These are phyloP conservation scores for Astragalus glycyphyllos DNA, from an alignment of 306 rosid species.

Conservation along the genomic window DNA sequence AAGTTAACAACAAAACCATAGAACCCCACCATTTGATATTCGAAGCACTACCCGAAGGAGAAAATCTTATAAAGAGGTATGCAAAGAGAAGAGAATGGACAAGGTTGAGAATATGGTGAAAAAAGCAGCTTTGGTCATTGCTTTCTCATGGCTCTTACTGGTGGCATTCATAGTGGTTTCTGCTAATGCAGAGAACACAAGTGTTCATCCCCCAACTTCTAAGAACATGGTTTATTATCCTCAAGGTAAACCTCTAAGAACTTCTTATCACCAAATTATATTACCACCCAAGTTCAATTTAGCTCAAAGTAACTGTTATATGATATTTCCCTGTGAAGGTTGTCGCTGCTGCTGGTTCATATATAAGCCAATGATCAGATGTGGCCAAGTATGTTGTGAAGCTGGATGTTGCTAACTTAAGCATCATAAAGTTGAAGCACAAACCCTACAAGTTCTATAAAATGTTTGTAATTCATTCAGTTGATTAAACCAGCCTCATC, in stretches of 20 bases:
- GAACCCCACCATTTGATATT: background rate
- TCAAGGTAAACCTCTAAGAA: conserved; percentile 32
- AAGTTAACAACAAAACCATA: conserved; percentile 18
- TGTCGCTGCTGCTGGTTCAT: conserved; percentile 46
- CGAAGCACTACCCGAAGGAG: background rate
- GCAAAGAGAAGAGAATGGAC: conserved; percentile 20
- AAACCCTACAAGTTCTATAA: conserved; percentile 17
- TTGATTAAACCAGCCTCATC: conserved; percentile 3
- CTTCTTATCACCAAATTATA: conserved; percentile 2
- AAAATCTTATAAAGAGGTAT: conserved; percentile 30
- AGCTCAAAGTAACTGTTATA: conserved; percentile 2
- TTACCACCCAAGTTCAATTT: background rate
- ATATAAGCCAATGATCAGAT: conserved; percentile 35
- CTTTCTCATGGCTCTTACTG: conserved; percentile 39
- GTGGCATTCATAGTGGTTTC: conserved; percentile 36
- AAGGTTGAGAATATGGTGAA: conserved; percentile 38
- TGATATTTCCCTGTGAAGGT: conserved; percentile 32
- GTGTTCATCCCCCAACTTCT: conserved; percentile 13
- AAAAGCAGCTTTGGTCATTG: conserved; percentile 32
- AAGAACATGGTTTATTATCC: conserved; percentile 46
- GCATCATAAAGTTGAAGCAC: conserved; percentile 14
- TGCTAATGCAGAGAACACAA: conserved; percentile 30
- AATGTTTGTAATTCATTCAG: conserved; percentile 23
- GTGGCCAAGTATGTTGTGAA: conserved; percentile 40
- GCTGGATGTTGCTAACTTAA: conserved; percentile 40